Conservation (phyloP, 305 asterid species). For the Rubia peregrina region DNA sequence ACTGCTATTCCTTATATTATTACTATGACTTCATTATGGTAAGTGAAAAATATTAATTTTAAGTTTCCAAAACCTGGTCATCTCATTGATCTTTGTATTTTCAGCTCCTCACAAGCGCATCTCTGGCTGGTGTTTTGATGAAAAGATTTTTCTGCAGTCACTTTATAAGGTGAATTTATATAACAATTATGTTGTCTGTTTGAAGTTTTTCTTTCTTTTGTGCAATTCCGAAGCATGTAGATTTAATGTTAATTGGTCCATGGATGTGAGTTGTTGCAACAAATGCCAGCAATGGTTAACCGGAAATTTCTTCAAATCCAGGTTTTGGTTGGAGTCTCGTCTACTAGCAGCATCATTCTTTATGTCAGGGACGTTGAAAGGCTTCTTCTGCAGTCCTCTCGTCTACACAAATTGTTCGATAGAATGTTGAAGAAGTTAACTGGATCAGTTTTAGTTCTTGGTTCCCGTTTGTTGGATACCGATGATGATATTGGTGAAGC, state of each 20-base stretch:
- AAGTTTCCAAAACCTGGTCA: neutral
- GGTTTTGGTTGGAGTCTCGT: slow-evolving; percentile 71
- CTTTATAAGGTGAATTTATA: slow-evolving; percentile 65
- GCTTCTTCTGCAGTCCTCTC: slow-evolving; percentile 52
- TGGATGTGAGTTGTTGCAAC: neutral
- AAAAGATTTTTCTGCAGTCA: slow-evolving; percentile 63
- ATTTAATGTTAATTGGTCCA: neutral
- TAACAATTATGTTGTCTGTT: neutral
- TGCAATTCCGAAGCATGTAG: neutral
- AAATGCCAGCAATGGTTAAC: slow-evolving; percentile 18
- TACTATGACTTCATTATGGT: neutral
- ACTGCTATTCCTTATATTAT: neutral
- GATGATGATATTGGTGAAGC: slow-evolving; percentile 53
- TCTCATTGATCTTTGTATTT: slow-evolving; percentile 20
- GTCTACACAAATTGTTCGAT: slow-evolving; percentile 53
- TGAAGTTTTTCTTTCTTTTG: neutral
- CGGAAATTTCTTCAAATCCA: slow-evolving; percentile 25
- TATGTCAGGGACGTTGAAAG: slow-evolving; percentile 81
- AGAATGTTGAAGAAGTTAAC: slow-evolving; percentile 71
- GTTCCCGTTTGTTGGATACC: slow-evolving; percentile 61
- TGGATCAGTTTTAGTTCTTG: slow-evolving; percentile 79
- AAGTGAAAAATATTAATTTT: neutral
- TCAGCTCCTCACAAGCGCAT: slow-evolving; percentile 57
- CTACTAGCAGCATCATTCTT: slow-evolving; percentile 56
- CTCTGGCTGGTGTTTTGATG: slow-evolving; percentile 72